phyloP scores from a whole-genome alignment of 805 yeast genomes.

The Nakazawaea molendinolei region DNA sequence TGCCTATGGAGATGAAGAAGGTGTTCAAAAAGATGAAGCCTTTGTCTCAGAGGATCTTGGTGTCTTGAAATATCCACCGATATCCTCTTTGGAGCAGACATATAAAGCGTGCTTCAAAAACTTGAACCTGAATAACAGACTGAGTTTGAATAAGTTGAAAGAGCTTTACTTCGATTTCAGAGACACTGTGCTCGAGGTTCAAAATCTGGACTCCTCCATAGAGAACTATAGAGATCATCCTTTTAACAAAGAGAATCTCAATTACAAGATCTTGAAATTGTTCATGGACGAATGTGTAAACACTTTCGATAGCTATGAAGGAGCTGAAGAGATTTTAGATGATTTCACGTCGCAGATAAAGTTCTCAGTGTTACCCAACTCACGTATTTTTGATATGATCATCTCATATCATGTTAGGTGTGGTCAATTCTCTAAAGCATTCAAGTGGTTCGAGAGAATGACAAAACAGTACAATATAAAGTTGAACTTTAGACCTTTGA shows the following conservation, averaged over 20 bases:
- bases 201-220: not conserved
- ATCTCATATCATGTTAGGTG: slow-evolving; percentile 5
- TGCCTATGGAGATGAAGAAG: not conserved
- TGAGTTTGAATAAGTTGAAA: slow-evolving; percentile 2
- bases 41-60: not conserved
- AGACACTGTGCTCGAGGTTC: slow-evolving; percentile 2
- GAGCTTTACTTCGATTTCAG: slow-evolving; percentile 5
- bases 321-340: slow-evolving; percentile 7
- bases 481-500: not conserved
- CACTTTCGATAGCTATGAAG: slow-evolving; percentile 7
- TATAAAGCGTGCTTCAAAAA: slow-evolving; percentile 8
- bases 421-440: slow-evolving; percentile 1
- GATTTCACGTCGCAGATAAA: slow-evolving; percentile 1
- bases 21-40: not conserved
- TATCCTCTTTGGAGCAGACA: slow-evolving; percentile 4
- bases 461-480: not conserved
- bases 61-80: slow-evolving; percentile 6
- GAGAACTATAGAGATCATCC: slow-evolving; percentile 2
- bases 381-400: slow-evolving; percentile 5
- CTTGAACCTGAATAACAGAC: slow-evolving; percentile 5
- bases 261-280: slow-evolving; percentile 6
- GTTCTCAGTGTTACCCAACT: not conserved
- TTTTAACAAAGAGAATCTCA: slow-evolving; percentile 2
- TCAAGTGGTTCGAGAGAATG: slow-evolving; percentile 7
- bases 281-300: slow-evolving; percentile 11